phyloP scores from a whole-genome alignment of 768 basidiomycete species.

The Aureoboletus auriporus region DNA sequence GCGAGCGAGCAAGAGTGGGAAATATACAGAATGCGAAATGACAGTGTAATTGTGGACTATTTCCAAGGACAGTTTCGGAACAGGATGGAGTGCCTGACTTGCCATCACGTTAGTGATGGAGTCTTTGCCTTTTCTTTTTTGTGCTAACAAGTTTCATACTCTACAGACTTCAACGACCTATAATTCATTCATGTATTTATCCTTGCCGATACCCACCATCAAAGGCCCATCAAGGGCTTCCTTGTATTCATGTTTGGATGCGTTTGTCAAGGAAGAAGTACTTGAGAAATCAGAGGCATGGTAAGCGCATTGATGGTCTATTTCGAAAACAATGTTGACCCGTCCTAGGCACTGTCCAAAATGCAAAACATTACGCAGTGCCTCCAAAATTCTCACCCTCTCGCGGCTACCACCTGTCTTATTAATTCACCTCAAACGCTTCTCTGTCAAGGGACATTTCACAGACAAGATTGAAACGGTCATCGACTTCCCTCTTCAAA shows the following conservation, averaged over 20 bases:
- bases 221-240: conserved; percentile 56
- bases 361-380: conserved; percentile 85
- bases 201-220: conserved; percentile 77
- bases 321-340: background rate
- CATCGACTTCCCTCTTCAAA: conserved; percentile 80
- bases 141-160: conserved; percentile 8
- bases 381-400: conserved; percentile 82
- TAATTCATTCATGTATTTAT: conserved; percentile 93
- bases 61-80: conserved; percentile 98
- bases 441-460: conserved; percentile 86
- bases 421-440: conserved; percentile 88
- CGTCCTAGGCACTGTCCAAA: conserved; percentile 84
- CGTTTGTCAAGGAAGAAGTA: conserved; percentile 86
- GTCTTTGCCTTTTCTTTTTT: background rate
- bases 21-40: conserved; percentile 83
- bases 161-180: conserved; percentile 93
- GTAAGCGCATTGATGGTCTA: conserved; percentile 39
- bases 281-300: conserved; percentile 93
- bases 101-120: conserved; percentile 63
- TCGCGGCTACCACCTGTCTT: conserved; percentile 92
- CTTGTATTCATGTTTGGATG: conserved; percentile 79
- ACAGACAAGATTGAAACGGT: conserved; percentile 96
- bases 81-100: conserved; percentile 84
- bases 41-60: conserved; percentile 92
- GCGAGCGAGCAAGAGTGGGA: conserved; percentile 93